Base-by-base conservation (phyloP, 2,329 filamentous ascomycete species). In the Metarhizium humberi region DNA sequence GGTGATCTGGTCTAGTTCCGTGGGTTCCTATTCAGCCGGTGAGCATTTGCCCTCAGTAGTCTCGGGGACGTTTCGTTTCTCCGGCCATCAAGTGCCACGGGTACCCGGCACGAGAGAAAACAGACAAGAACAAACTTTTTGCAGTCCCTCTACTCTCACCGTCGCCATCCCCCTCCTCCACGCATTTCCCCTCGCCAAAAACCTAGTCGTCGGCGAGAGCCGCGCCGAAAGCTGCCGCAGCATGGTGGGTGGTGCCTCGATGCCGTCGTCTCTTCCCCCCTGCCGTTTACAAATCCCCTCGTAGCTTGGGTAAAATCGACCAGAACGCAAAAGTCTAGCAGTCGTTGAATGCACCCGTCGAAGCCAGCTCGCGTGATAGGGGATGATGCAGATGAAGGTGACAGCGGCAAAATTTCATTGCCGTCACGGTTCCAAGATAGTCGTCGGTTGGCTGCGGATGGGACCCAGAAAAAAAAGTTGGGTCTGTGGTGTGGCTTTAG, bases 1-100 rank as follows among this genome's bases (percentile, higher is more conserved):
- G 7, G 92, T 95, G 65, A 97, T 86, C 61, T 87, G 78, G 70
- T 96, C 90, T 64, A 96, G 82, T 60, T 96, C 90, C 51, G 85
- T 86, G 14, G 90, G 90, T 67, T 97, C 92, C 71, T 72, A 32
- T 45, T 45, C n/a, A 20, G 10, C 16, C 14, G 42, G 42, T 45
- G 6, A 45, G 42, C n/a, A 45, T 4, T 25, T 25, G 25, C 25
- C 25, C 25, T 25, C 25, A 25, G 25, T 25, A 4, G 25, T 25
- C 25, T 25, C 25, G 25, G 25, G 25, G 25, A 4, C 34, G 34
- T 36, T 36, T 8, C 34, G 7, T 13, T 16, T 16, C 38, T 40
- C 38, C 38, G 38, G 38, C 14, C 38, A 16, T 40, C 38, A 40
- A 40, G 18, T 11, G 10, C 32, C 7, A 8, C 2, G 6, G 32